A percentile compares a stretch with the other conserved stretches of the same genome.
These are phyloP conservation scores for Vaccinium vitisidaea DNA, from an alignment of 148 eudicot genomes.

Conservation along the genomic window DNA sequence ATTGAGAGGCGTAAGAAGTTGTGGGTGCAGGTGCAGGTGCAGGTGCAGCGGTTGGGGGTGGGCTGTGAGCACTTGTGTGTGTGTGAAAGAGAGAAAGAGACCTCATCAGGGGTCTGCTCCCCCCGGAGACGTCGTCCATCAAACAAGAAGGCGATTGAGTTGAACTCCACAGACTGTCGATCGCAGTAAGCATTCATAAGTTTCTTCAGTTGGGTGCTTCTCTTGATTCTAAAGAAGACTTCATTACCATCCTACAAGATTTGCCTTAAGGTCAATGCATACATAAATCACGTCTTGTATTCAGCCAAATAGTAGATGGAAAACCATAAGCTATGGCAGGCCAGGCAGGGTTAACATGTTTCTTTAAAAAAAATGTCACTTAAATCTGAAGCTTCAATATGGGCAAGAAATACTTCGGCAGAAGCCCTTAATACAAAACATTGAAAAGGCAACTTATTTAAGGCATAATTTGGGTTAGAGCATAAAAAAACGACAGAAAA, in stretches of 20 bases:
- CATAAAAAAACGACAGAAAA: background rate
- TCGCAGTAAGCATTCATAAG: slow-evolving; percentile 74
- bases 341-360: background rate
- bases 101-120: slow-evolving; percentile 76
- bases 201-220: slow-evolving; percentile 61
- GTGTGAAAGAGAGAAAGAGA: slow-evolving; percentile 15
- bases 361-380: background rate
- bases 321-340: background rate
- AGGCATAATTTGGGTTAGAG: background rate
- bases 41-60: background rate
- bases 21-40: no score
- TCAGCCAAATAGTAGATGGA: background rate
- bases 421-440: background rate
- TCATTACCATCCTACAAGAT: slow-evolving; percentile 57
- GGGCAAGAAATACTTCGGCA: background rate
- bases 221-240: slow-evolving; percentile 60
- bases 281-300: background rate
- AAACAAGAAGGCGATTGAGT: slow-evolving; percentile 56
- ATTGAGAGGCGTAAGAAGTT: background rate
- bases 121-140: slow-evolving; percentile 62
- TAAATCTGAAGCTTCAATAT: background rate
- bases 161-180: slow-evolving; percentile 54
- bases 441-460: background rate
- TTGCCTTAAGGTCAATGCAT: background rate
- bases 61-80: background rate